Evolutionary conservation across 306 rosid genomes (phyloP), one percentile per base, ranked within the genome.

Genomic region (Spatholobus suberectus): DNA sequence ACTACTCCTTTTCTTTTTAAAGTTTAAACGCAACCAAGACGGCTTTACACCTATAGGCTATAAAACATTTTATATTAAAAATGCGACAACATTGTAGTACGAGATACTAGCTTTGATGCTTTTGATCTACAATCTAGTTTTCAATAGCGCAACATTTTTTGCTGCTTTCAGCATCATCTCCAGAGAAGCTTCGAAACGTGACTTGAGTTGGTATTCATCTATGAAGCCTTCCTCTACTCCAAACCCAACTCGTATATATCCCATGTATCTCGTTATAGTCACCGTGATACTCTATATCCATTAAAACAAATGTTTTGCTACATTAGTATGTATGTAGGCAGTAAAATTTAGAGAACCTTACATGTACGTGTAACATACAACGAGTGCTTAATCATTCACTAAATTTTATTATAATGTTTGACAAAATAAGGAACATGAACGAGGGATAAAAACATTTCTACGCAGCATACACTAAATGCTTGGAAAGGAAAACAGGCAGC

Each of bases 191-290:
- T 71, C 14, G 49, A 80, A 21, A 15, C 81, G 75, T 9, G 81
- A 65, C 18, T 37, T 82, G 69, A 82, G 27, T 29, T 41, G 37
- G 24, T 55, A 29, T 37, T 20, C 65, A 67, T 82, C 77, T n/a
- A 82, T 75, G 71, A 67, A 82, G 4, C 27, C 85, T 54, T 82
- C 70, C 38, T 82, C 85, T 24, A 55, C 77, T 29, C 71, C 75
- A 27, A 82, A 67, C 35, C 77, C 80, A 52, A 82, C 41, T 55
- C 81, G 41, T 6, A 82, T 2, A 20, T 26, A 6, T 69, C 85
- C 85, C 77, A 55, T 29, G 77, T 82, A 82, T 5, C 81, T 82
- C 34, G 75, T 23, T 27, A 82, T 54, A 18, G 85, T 75, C 41
- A 67, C 75, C 7, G 62, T 67, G 2, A 82, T 32, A 55, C 77